These are phyloP conservation scores for Thuja plicata DNA, from an alignment of 83 land plant species.

Conservation along the genomic window DNA sequence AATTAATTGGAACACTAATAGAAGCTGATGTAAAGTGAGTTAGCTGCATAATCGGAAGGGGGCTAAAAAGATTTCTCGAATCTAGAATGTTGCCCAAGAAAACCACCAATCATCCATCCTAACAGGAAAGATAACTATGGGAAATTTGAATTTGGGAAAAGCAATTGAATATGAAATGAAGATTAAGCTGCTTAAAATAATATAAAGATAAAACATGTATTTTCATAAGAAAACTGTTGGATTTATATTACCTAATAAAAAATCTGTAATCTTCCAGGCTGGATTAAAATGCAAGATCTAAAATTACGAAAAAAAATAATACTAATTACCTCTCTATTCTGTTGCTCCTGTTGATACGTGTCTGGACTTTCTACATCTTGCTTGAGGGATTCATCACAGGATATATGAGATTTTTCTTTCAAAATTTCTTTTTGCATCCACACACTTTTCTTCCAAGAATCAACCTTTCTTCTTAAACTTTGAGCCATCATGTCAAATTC, in stretches of 20 bases:
- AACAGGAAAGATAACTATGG: not conserved
- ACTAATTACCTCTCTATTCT: not conserved
- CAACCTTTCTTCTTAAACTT: conserved; percentile 37
- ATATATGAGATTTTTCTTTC: conserved; percentile 39
- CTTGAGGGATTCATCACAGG: conserved; percentile 10
- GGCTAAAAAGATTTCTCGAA: not conserved
- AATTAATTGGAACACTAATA: not conserved
- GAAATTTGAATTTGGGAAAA: not conserved
- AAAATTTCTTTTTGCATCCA: conserved; percentile 26
- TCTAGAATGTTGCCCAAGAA: not conserved
- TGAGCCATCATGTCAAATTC: conserved; percentile 49
- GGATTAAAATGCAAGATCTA: not conserved
- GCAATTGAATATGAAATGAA: not conserved
- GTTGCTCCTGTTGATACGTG: not conserved
- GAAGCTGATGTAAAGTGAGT: not conserved
- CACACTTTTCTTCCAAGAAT: conserved; percentile 38
- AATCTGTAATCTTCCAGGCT: not conserved
- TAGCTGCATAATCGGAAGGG: not conserved
- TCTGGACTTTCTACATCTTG: not conserved
- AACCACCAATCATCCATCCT: not conserved
- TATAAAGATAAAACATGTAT: not conserved
- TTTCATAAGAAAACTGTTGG: not conserved
- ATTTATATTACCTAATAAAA: not conserved
- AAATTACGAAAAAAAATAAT: not conserved
- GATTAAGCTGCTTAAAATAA: not conserved